Conservation (phyloP, 2,329 filamentous ascomycete genomes). For the Botryotinia narcissicola region DNA sequence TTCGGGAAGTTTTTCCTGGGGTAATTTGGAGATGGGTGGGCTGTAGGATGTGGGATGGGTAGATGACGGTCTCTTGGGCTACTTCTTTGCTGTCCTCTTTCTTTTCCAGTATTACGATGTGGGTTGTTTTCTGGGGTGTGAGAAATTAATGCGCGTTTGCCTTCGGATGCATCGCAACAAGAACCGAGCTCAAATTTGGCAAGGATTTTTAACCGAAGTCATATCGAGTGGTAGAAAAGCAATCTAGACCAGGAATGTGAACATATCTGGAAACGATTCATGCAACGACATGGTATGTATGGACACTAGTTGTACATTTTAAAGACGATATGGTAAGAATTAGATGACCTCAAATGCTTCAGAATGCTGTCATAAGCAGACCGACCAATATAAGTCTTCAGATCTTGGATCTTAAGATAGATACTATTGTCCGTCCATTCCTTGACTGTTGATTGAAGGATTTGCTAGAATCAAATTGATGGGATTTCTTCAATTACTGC, state of each 20-base stretch:
- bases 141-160: constrained; percentile 15
- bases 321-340: neutral
- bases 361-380: neutral
- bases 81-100: neutral
- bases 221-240: neutral
- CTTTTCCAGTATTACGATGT: constrained; percentile 15
- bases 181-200: constrained; percentile 13
- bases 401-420: neutral
- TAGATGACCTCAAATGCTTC: neutral
- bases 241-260: neutral
- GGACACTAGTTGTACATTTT: neutral
- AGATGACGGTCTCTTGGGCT: constrained; percentile 6
- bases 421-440: neutral
- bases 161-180: constrained; percentile 10
- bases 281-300: constrained; percentile 12
- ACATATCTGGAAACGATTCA: constrained; percentile 2
- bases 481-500: neutral
- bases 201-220: constrained; percentile 15
- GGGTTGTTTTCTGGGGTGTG: neutral
- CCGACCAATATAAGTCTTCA: neutral
- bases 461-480: neutral
- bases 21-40: constrained; percentile 9
- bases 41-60: constrained; percentile 6
- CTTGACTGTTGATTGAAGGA: neutral
- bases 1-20: constrained; percentile 18